These are phyloP conservation scores for Plasmodium yoelii DNA, from an alignment of 169 alveolate genomes.

Conservation along the genomic window DNA sequence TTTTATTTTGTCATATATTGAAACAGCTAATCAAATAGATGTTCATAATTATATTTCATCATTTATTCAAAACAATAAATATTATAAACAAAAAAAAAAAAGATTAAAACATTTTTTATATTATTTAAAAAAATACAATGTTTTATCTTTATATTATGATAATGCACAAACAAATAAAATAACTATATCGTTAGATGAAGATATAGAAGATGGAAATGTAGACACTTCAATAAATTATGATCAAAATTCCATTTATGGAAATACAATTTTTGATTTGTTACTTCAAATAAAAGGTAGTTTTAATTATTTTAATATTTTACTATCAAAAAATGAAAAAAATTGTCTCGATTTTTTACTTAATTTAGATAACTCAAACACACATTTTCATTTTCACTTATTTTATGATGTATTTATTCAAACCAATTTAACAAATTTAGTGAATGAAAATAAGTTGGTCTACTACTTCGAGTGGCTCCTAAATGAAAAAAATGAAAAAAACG, in stretches of 20 bases:
- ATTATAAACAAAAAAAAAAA: conserved; percentile 13
- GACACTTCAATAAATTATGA: too few relatives aligned
- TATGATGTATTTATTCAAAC: conserved; percentile 32
- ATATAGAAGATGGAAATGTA: neutral
- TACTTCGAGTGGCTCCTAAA: conserved; percentile 35
- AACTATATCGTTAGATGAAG: neutral
- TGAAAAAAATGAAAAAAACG: neutral
- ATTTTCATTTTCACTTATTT: conserved; percentile 40
- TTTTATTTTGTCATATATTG: conserved; percentile 22
- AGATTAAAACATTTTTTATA: conserved; percentile 5
- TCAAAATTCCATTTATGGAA: too few relatives aligned
- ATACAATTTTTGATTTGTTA: conserved; percentile 33
- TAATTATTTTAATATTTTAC: conserved; percentile 28
- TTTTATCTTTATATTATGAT: neutral
- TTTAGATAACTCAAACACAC: neutral
- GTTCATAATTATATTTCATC: neutral
- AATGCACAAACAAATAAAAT: neutral
- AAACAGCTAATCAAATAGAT: conserved; percentile 39
- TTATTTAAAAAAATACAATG: neutral
- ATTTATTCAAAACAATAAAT: neutral
- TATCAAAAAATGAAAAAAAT: conserved; percentile 35
- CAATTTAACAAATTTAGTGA: conserved; percentile 19
- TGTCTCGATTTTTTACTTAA: conserved; percentile 47
- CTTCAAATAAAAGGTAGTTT: conserved; percentile 3
- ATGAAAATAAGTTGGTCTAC: conserved; percentile 58